Evolutionary conservation across 768 basidiomycete genomes (phyloP).

Genomic region (Sporobolomyces pararoseus): DNA sequence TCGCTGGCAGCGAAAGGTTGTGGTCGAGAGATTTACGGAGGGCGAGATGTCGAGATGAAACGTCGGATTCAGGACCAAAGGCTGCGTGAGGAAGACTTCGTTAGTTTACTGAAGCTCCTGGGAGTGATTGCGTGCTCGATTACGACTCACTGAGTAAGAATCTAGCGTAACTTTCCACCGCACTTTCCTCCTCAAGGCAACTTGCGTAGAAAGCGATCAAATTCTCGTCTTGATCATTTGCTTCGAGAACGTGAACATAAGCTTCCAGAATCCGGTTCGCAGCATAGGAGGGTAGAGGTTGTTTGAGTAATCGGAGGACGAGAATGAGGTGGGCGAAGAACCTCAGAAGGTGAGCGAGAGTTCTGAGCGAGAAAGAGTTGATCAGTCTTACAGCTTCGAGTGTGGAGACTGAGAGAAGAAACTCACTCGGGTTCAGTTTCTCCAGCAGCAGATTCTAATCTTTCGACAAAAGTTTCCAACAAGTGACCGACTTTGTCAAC

Average conservation of each 20-base stretch:
- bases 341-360: conserved; percentile 50
- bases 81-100: conserved; percentile 35
- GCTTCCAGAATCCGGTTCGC: conserved; percentile 79
- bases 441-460: conserved; percentile 44
- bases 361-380: conserved; percentile 8
- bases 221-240: conserved; percentile 59
- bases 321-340: conserved; percentile 94
- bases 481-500: conserved; percentile 58
- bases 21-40: conserved; percentile 74
- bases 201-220: conserved; percentile 92
- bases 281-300: conserved; percentile 64
- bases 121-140: too few species aligned
- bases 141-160: conserved; percentile 65
- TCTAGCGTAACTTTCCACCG: conserved; percentile 83
- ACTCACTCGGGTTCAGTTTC: conserved; percentile 49
- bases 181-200: conserved; percentile 77
- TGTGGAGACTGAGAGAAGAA: neutral
- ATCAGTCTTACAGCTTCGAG: neutral
- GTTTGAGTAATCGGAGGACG: conserved; percentile 69
- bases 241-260: conserved; percentile 84
- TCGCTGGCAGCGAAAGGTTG: conserved; percentile 73
- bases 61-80: conserved; percentile 49
- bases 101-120: too few species aligned
- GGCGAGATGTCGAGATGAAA: conserved; percentile 64
- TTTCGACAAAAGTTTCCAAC: conserved; percentile 57